phyloP scores from a whole-genome alignment of 2,329 filamentous ascomycete species.

The Xylaria hypoxylon region DNA sequence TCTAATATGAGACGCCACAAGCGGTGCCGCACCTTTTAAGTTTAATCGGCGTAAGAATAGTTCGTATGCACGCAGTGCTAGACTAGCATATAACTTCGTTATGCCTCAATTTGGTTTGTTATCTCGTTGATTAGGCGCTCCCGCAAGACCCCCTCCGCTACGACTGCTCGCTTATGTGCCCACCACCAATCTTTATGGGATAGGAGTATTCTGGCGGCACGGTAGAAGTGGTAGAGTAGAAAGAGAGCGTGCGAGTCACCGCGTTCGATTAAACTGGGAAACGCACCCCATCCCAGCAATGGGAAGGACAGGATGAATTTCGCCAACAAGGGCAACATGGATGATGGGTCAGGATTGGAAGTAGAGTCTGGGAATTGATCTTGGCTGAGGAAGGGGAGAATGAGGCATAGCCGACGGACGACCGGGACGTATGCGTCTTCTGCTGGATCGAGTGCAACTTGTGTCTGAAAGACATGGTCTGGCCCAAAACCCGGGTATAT shows the following conservation, averaged over 20 bases:
- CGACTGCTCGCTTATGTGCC: conserved; percentile 25
- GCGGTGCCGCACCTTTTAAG: too few relatives aligned
- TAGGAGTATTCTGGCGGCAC: conserved; percentile 24
- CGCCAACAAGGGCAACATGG: conserved; percentile 1
- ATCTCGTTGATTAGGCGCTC: conserved; percentile 9
- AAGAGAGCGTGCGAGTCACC: conserved; percentile 30
- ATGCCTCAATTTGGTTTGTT: neutral
- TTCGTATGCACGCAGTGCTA: neutral
- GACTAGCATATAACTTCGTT: neutral
- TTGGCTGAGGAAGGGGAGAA: conserved; percentile 14
- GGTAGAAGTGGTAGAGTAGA: conserved; percentile 33
- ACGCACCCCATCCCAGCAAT: conserved; percentile 26
- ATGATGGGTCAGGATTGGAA: neutral
- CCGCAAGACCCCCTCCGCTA: conserved; percentile 22
- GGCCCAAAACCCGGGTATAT: neutral
- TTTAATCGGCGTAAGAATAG: too few relatives aligned
- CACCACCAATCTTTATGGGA: conserved; percentile 23
- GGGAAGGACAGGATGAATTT: conserved; percentile 28
- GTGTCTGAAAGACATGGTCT: neutral
- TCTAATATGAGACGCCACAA: too few relatives aligned
- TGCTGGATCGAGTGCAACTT: neutral
- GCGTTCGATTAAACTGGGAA: conserved; percentile 27
- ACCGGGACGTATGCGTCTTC: conserved; percentile 21
- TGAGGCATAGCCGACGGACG: conserved; percentile 11
- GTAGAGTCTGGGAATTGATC: neutral